Base-by-base conservation (phyloP, 73 alveolate species). In the Tetrahymena malaccensis region DNA sequence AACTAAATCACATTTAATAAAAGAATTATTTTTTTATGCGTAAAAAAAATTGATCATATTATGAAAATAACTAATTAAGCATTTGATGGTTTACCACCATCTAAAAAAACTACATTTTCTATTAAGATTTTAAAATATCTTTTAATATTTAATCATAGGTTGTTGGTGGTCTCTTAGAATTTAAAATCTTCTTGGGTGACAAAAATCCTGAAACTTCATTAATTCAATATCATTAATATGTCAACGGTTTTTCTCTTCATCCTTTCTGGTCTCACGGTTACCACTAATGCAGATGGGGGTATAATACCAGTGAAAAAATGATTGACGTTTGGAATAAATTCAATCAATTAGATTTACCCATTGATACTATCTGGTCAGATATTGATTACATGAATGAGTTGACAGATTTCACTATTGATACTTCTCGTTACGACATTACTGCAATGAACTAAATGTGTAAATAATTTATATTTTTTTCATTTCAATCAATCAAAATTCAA, bases 331-430 rank as follows among this genome's bases (percentile, higher is more conserved):
- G 93, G 55, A 35, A 94, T 31, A 70, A 85, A 84, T 93, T 43
- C 35, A n/a, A 93, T 43, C 0, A 37, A 93, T 57, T 35, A 8
- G 19, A 98, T 10, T 94, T 99, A 43, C 99, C 99, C 22, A 95
- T 99, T 17, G 99, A 99, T 95, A 97, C 97, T 27, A 96, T 99
- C 94, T 99, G 99, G 99, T 96, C 99, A 25, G 99, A 99, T 97
- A 98, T 99, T 83, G 99, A 99, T 94, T 97, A 98, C 94, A 98
- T 99, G 99, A 96, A 97, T 85, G 97, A 98, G 43, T 96, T 93
- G 55, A 95, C 96, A 89, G 96, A 96, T 13, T 97, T 97, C 55
- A 96, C 98, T 31, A 5, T 96, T 35, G 97, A 96, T 93, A 50
- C 85, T 25, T 31, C 85, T 19, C 94, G 94, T 94, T 93, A 58